Evolutionary conservation across 345 rosid genomes (phyloP), one percentile per base, ranked within the genome.

Genomic region (Acer campestre): DNA sequence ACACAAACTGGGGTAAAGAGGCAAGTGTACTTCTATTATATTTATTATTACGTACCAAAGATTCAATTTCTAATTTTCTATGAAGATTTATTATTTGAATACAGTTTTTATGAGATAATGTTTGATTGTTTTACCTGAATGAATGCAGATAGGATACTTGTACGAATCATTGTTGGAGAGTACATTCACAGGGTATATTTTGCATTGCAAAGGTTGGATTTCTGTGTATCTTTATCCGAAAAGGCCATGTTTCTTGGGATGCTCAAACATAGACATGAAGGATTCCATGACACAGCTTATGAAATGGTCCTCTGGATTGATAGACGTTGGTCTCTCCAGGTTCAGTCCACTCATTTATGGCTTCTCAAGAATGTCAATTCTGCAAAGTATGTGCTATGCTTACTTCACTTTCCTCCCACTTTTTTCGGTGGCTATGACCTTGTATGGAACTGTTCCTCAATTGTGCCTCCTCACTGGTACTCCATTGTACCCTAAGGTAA

Each of bases 181-280:
- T 71, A 63, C 58, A 29, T 80, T 77, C 38, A 80, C 86, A 22
- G 83, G 86, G 20, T 77, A 77, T 23, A 46, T 56, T 0, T 51
- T 83, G 20, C 83, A 83, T 61, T 77, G 81, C 72, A 63, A 77
- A 68, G 81, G 83, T 2, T 77, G 83, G 83, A 80, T 18, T 7
- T 83, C 83, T 1, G 65, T 75, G 7, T 67, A 77, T 14, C 71
- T 79, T 16, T 35, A 66, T 66, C 83, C 79, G n/a, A 9, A 70
- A 65, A 79, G 68, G 51, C 78, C 83, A 40, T 71, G 80, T 46
- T 83, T 83, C 49, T 25, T 73, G 18, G 85, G 85, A 35, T 53
- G 7, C n/a, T 55, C 81, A 1, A 62, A 76, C 29, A 70, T 77
- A 27, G 71, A 77, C 29, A 65, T 83, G 75, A 79, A 63, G 23